Evolutionary conservation across 2,329 filamentous ascomycete genomes (phyloP), one percentile per base, ranked within the genome.

Genomic region (Mycogone perniciosa): DNA sequence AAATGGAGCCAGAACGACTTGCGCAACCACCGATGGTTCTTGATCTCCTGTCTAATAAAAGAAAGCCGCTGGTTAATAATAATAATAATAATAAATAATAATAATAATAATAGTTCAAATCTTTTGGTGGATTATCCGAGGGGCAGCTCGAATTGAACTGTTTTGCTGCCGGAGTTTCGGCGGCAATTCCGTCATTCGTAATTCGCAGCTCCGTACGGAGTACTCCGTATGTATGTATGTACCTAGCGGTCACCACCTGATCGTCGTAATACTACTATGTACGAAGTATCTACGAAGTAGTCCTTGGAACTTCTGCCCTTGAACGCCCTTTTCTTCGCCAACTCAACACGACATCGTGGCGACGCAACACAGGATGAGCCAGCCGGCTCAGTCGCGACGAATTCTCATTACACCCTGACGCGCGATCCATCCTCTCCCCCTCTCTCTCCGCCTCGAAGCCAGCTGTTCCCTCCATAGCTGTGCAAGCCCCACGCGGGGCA

Each of bases 401-500:
- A 29, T 31, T 33, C 37, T 35, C 34, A 47, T 37, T 35, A 40
- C 26, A 4, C 34, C 44, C 44, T 51, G 34, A 53, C 37, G 39
- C 31, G 42, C 31, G 11, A 26, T 30, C 30, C 31, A 45, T 34
- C 26, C 5, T 7, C 30, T 13, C 46, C 7, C 40, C 37, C 26
- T 31, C 41, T 8, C 11, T 20, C 10, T 35, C 45, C 37, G 11
- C 10, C 31, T 43, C 27, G 38, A 33, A 39, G 31, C 33, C 20
- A 20, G 20, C 20, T 20, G 20, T 43, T n/a, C 20, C 38, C 9
- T 30, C 33, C 20, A 44, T 20, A 46, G 38, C 46, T 49, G 51
- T 48, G 48, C 50, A 42, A 43, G 50, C 56, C 52, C 55, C 56
- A 48, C 56, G 54, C 44, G 54, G 56, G 54, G 56, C 52, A 50